Base-by-base conservation (phyloP, 2,329 filamentous ascomycete species). In the Alternaria infectoria region DNA sequence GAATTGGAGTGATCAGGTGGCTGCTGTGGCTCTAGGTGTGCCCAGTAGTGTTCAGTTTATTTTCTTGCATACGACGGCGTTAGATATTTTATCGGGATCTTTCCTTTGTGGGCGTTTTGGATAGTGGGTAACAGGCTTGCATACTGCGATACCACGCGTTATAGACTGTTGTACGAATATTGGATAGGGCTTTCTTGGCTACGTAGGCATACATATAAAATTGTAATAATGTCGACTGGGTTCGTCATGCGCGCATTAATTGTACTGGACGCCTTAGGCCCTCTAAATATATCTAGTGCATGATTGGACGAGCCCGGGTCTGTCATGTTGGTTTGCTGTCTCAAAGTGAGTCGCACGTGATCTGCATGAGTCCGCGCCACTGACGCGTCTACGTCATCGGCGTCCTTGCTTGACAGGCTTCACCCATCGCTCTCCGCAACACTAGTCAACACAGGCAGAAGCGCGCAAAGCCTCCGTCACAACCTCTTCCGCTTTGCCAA, bases 1-100 rank as follows among this genome's bases (percentile, higher is more conserved):
- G 88, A 0, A 82, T 88, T 54, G 81, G 83, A 11, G 85, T 87
- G 10, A 83, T 91, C n/a, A 86, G 86, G 75, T 98, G 95, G 95
- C 80, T 97, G 76, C 81, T 97, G 67, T 97, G 92, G 92, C 61
- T 79, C 19, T 78, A 70, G 62, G 55, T 21, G 3, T 21, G 52
- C 44, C 36, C 43, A 28, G 30, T 17, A 40, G 49, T 52, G 36
- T 64, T 57, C 54, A 49, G 61, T 64, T 46, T 21, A 12, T 55
- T 60, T 40, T 19, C 4, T 28, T 51, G 58, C 46, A 61, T 54
- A 45, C 12, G 36, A 43, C 17, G 61, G 30, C 36, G 49, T 52
- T 52, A 8, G 30, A 2, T 5, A 21, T 52, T 25, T 40, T 36
- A 5, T 25, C 28, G 11, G 32, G n/a, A 52, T 25, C 13, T 36